phyloP scores from a whole-genome alignment of 2,329 filamentous ascomycete genomes.

The Fusarium pseudoanthophilum region DNA sequence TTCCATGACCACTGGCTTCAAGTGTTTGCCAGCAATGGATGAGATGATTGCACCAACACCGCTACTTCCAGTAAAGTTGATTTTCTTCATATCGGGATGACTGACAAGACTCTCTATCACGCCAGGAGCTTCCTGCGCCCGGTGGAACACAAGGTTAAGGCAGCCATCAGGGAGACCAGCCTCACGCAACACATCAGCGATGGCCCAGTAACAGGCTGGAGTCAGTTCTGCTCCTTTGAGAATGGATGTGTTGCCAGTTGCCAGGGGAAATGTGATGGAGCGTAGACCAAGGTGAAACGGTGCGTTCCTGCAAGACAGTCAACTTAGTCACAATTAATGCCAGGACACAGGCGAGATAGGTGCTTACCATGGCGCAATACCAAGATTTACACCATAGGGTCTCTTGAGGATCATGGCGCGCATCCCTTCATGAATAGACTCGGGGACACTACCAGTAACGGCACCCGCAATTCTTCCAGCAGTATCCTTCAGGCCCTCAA shows the following conservation, averaged over 20 bases:
- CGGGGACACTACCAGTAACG: conserved; percentile 45
- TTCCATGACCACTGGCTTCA: background rate
- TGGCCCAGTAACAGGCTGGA: background rate
- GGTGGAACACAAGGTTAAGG: background rate
- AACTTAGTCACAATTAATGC: background rate
- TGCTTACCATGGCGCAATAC: conserved; percentile 14
- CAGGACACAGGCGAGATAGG: background rate
- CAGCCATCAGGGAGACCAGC: background rate
- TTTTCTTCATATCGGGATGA: background rate
- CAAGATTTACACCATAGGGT: conserved; percentile 24
- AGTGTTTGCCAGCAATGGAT: background rate
- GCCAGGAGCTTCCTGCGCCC: background rate
- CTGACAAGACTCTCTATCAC: background rate
- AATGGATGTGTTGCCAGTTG: background rate
- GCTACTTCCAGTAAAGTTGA: background rate
- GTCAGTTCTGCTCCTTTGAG: background rate
- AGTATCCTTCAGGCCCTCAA: conserved; percentile 49
- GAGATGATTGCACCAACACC: background rate
- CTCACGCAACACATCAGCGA: background rate
- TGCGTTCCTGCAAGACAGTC: background rate
- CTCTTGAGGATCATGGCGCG: conserved; percentile 21
- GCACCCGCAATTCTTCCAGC: conserved; percentile 48
- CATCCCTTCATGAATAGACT: conserved; percentile 33
- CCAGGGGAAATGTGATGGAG: background rate
- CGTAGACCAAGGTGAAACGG: background rate